Base-by-base conservation (phyloP, 352 stramenopile species). In the Pythium pectinolyticum region DNA sequence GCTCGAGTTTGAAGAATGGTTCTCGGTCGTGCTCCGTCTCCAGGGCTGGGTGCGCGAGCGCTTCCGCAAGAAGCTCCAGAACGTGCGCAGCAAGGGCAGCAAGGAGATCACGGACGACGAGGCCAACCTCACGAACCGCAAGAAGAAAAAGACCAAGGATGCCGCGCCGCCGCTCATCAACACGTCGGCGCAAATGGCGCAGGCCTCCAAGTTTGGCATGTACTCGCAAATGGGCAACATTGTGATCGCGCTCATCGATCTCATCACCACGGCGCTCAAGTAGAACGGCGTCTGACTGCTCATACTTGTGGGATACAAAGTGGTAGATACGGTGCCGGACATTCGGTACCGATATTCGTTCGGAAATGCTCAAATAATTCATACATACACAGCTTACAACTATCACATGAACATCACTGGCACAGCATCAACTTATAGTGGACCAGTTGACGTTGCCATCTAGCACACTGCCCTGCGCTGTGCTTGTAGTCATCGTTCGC, bases 1-100 rank as follows among this genome's bases (percentile, higher is more conserved):
- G 31, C 75, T 90, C 45, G 84, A 93, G 67, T 93, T 93, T 35
- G 80, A 90, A 54, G 79, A 90, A 50, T 91, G 84, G 84, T 91
- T 92, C 57, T 64, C 74, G 30, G 81, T 89, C 30, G 83, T 90
- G 48, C 61, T 90, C 28, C 75, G 82, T 20, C 86, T 92, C 51
- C 81, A 92, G 53, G 74, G 80, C 50, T 88, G 83, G 78, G 81
- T 92, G 17, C 82, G 82, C 54, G 77, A 88, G 37, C 75, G 69
- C 34, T 80, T 88, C 57, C 73, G 78, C 57, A 88, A 89, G 60
- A 75, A 74, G 48, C 60, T 89, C 40, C 71, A 58, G 15, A 70
- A 86, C 1, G 70, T 92, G 56, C 77, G 75, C 17, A 80, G 73
- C 30, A 86, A 87, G 48, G 69, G 74, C 24, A 75, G 68, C 59